Evolutionary conservation across 2,329 filamentous ascomycete genomes (phyloP).

Genomic region (Diaporthe aspalathi): DNA sequence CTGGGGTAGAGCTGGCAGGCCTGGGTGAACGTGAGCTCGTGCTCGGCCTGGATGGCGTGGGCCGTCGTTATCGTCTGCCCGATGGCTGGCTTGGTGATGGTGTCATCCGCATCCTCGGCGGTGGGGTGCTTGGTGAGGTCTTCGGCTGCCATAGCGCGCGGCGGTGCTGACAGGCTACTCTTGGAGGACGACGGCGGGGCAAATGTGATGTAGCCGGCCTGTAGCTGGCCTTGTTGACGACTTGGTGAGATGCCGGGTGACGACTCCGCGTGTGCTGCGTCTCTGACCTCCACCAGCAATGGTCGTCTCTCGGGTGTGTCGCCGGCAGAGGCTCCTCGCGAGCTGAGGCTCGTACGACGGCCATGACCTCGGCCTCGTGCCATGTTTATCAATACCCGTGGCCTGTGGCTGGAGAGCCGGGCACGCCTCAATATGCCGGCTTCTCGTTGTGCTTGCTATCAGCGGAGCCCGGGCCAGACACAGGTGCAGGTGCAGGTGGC

Average conservation of each 20-base stretch:
- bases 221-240: background rate
- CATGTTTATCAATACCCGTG: background rate
- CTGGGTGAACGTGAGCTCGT: constrained; percentile 53
- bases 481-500: constrained; percentile 20
- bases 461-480: constrained; percentile 20
- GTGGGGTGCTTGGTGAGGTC: constrained; percentile 30
- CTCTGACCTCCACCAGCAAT: background rate
- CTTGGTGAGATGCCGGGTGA: background rate
- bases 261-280: background rate
- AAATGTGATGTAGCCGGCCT: background rate
- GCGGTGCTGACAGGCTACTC: background rate
- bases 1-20: constrained; percentile 57
- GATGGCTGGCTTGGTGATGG: constrained; percentile 28
- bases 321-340: background rate
- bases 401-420: background rate
- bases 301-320: background rate
- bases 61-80: constrained; percentile 36
- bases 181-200: background rate
- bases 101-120: constrained; percentile 24
- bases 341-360: background rate
- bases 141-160: constrained; percentile 25
- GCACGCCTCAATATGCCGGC: constrained; percentile 2
- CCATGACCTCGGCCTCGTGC: constrained; percentile 9
- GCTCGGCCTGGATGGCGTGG: constrained; percentile 53
- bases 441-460: constrained; percentile 17